These are phyloP conservation scores for Yarrowia galli DNA, from an alignment of 1,139 yeast species.

Conservation along the genomic window DNA sequence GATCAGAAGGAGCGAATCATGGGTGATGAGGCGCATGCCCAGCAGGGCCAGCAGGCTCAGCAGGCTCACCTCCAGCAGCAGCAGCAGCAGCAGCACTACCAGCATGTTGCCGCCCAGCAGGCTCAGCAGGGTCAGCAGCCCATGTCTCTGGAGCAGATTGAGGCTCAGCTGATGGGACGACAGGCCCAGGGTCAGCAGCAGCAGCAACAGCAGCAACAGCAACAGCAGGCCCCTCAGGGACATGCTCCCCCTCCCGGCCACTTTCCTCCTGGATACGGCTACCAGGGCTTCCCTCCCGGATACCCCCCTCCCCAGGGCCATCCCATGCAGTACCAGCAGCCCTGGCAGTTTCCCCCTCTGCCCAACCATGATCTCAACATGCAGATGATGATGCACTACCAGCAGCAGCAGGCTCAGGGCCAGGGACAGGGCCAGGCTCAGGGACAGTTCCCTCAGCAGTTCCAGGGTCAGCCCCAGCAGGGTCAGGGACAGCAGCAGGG, in stretches of 20 bases:
- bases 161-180: slow-evolving; percentile 68
- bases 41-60: slow-evolving; percentile 3
- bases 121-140: slow-evolving; percentile 46
- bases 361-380: slow-evolving; percentile 39
- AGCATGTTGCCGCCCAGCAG: slow-evolving; percentile 10
- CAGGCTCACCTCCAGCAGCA: background rate
- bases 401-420: slow-evolving; percentile 16
- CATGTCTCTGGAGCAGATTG: slow-evolving; percentile 76
- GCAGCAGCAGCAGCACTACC: slow-evolving; percentile 18
- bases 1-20: slow-evolving; percentile 39
- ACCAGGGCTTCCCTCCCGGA: slow-evolving; percentile 31
- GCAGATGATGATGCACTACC: slow-evolving; percentile 36
- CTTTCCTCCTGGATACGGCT: slow-evolving; percentile 27
- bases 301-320: slow-evolving; percentile 37
- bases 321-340: slow-evolving; percentile 39
- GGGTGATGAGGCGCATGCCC: slow-evolving; percentile 10
- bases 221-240: slow-evolving; percentile 24
- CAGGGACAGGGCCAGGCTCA: background rate
- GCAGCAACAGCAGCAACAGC: slow-evolving; percentile 44
- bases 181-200: slow-evolving; percentile 40
- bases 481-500: background rate
- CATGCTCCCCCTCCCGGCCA: slow-evolving; percentile 8
- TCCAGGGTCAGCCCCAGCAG: slow-evolving; percentile 4
- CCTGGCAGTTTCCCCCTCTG: slow-evolving; percentile 36
- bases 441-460: background rate